Evolutionary conservation across 441 rosid species (phyloP), one percentile per base, ranked within the genome.

Genomic region (Populus trichocarpa): DNA sequence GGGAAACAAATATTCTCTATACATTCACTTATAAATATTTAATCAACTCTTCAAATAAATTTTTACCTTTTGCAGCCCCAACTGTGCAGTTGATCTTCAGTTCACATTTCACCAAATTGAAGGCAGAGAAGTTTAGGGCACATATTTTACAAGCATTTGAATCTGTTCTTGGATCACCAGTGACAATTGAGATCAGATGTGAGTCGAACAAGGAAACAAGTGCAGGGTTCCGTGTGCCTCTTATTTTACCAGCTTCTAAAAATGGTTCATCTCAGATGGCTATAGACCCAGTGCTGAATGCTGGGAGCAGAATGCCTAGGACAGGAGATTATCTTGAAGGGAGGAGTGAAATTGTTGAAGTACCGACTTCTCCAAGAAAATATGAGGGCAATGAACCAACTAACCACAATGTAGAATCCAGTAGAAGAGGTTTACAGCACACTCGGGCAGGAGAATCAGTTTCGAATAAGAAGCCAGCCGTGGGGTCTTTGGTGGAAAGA

Each of bases 71-170:
- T 79, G 76, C 97, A 97, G 99, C 99, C 83, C 97, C 98, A 77
- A 97, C 95, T 8, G 97, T 87, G 77, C 97, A 91, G 79, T 80
- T 97, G 85, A 83, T 88, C 77, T 93, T 97, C 87, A 89, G 96
- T 80, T 97, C 99, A 4, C 86, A 81, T 36, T 71, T 83, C 73
- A 84, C 90, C 3, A 91, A 90, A 82, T 86, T 88, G 4, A 90
- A 86, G 79, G 98, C 98, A 20, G 99, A 97, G 91, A 95, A 91
- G 87, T 87, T 88, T 83, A 84, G 88, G 69, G 81, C 84, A 25
- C 88, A 89, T 73, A 93, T 97, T 61, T 87, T 91, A 74, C 92
- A 91, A 87, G 99, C 99, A 67, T 95, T 97, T 72, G 99, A 93
- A 81, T 82, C 88, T 77, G 96, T 92, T 77, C 93, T 97, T 71